Evolutionary conservation across 225 moss, liverwort and hornwort genomes (phyloP).

Genomic region (Takakia lepidozioides): DNA sequence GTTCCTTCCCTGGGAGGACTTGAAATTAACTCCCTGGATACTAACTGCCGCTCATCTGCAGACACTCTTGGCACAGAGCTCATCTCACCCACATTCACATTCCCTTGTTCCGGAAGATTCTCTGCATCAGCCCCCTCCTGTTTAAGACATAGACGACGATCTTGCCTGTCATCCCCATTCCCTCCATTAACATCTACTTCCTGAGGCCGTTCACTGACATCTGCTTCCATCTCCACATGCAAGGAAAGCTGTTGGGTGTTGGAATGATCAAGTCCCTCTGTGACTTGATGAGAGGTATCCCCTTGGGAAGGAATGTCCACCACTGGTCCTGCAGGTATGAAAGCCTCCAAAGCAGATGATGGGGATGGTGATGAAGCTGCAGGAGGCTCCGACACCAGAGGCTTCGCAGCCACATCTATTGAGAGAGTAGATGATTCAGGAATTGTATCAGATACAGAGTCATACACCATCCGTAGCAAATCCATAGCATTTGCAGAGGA

Average conservation of each 20-base stretch:
- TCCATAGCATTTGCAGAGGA: constrained; percentile 5
- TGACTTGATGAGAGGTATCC: background rate
- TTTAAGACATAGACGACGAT: too few relatives aligned
- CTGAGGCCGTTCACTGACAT: background rate
- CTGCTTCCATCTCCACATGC: constrained; percentile 5
- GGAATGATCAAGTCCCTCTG: constrained; percentile 1
- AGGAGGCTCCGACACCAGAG: background rate
- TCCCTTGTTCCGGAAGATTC: too few relatives aligned
- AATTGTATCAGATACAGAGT: constrained; percentile 7
- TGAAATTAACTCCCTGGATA: too few relatives aligned
- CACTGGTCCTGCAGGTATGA: background rate
- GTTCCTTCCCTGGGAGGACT: too few relatives aligned
- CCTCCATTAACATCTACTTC: background rate
- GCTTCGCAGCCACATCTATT: constrained; percentile 2
- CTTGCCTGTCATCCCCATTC: too few relatives aligned
- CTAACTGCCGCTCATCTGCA: too few relatives aligned
- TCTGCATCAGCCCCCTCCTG: too few relatives aligned
- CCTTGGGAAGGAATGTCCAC: background rate
- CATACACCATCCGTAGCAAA: constrained; percentile 10
- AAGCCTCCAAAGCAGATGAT: background rate
- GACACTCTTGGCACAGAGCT: too few relatives aligned
- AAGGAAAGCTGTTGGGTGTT: background rate
- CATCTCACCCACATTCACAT: too few relatives aligned
- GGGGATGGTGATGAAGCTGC: constrained; percentile 1
- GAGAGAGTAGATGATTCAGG: constrained; percentile 8